A percentile compares a stretch with the other conserved stretches of the same genome.
Evolutionary conservation across 768 basidiomycete genomes (phyloP).

Genomic region (Lentinus tigrinus): DNA sequence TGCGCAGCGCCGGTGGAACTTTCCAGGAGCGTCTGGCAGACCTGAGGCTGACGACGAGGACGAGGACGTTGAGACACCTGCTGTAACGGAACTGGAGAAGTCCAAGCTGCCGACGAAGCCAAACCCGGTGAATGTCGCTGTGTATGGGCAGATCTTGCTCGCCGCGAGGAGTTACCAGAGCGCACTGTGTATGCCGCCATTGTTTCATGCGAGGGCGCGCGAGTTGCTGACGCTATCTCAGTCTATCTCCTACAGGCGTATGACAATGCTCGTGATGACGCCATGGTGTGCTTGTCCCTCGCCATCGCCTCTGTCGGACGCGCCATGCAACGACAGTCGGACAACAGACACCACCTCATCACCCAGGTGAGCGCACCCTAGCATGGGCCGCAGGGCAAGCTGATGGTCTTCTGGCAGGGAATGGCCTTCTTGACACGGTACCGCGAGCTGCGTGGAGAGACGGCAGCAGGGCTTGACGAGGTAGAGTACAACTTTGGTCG

Average conservation of each 20-base stretch:
- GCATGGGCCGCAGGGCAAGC: neutral
- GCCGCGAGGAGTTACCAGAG: slow-evolving; percentile 86
- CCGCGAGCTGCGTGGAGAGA: slow-evolving; percentile 54
- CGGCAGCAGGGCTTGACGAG: slow-evolving; percentile 54
- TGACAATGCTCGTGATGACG: slow-evolving; percentile 80
- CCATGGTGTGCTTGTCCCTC: slow-evolving; percentile 79
- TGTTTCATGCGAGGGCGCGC: neutral
- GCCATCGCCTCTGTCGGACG: slow-evolving; percentile 86
- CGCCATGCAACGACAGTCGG: slow-evolving; percentile 90
- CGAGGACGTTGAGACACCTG: slow-evolving; percentile 29
- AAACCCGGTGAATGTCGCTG: slow-evolving; percentile 65
- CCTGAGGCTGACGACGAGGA: slow-evolving; percentile 42
- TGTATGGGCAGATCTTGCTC: slow-evolving; percentile 86
- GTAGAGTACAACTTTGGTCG: slow-evolving; percentile 94
- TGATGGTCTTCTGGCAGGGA: slow-evolving; percentile 43
- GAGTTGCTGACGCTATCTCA: slow-evolving; percentile 30
- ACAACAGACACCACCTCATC: slow-evolving; percentile 89
- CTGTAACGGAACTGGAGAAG: slow-evolving; percentile 23
- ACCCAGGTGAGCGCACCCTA: slow-evolving; percentile 49
- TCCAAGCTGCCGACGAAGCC: slow-evolving; percentile 59
- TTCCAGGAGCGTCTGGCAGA: slow-evolving; percentile 36
- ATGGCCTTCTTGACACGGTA: slow-evolving; percentile 86
- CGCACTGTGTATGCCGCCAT: slow-evolving; percentile 72
- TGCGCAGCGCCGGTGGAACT: slow-evolving; percentile 55
- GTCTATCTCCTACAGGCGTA: slow-evolving; percentile 90